Conservation (phyloP, 352 stramenopile genomes). For the Phytophthora pinifolia region DNA sequence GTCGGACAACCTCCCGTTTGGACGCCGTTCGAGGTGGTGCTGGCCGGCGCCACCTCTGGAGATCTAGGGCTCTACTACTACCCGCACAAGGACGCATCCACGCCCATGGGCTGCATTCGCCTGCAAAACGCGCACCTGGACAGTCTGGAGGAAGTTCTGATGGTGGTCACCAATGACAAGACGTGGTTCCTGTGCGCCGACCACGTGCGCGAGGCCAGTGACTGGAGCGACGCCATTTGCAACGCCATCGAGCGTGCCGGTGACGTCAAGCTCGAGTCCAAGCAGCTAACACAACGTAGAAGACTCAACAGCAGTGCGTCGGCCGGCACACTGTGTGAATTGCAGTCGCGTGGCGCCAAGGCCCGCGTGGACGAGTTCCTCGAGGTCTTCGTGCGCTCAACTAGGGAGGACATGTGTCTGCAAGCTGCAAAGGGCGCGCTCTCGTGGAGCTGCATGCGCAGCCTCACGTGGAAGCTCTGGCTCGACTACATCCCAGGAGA, state of each 20-base stretch:
- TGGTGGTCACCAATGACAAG: slow-evolving; percentile 74
- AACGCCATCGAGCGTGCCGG: slow-evolving; percentile 50
- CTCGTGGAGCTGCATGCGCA: slow-evolving; percentile 74
- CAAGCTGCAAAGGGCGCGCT: slow-evolving; percentile 66
- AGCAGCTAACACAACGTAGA: slow-evolving; percentile 18
- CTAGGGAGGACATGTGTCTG: slow-evolving; percentile 41
- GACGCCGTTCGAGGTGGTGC: slow-evolving; percentile 63
- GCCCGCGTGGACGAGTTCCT: slow-evolving; percentile 71
- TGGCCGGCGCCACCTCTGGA: slow-evolving; percentile 48
- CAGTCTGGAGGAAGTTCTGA: slow-evolving; percentile 70
- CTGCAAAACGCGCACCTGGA: slow-evolving; percentile 73
- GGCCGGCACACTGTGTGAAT: slow-evolving; percentile 48
- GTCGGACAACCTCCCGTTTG: slow-evolving; percentile 51
- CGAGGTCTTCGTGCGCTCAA: slow-evolving; percentile 65
- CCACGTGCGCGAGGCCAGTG: slow-evolving; percentile 47
- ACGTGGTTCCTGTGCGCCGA: slow-evolving; percentile 83
- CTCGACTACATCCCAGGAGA: slow-evolving; percentile 52
- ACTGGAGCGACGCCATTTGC: slow-evolving; percentile 71
- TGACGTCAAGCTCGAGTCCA: slow-evolving; percentile 5
- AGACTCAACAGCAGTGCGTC: slow-evolving; percentile 49
- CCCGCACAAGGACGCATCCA: slow-evolving; percentile 35
- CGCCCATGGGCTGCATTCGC: slow-evolving; percentile 50
- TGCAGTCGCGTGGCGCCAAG: slow-evolving; percentile 55
- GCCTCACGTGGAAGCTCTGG: slow-evolving; percentile 73
- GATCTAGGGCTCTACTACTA: slow-evolving; percentile 80